Percentiles rank a stretch among this genome's conserved stretches.
Evolutionary conservation across 169 alveolate species (phyloP).

Genomic region (Plasmodium sp.): DNA sequence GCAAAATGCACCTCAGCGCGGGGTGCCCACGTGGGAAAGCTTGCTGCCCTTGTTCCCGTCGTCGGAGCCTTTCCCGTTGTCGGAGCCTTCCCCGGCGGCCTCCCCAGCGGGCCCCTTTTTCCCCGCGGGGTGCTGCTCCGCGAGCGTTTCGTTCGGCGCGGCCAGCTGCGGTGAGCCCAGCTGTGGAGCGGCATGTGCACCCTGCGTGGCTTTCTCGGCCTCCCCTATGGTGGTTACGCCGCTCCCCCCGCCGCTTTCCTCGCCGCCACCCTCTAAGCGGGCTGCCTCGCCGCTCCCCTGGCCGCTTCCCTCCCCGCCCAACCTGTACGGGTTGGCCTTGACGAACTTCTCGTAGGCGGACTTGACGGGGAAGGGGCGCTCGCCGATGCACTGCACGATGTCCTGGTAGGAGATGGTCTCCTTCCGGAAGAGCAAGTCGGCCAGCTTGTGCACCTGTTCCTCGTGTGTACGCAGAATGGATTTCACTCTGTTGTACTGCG

Average conservation of each 20-base stretch:
- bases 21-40: neutral
- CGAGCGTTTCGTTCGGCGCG: neutral
- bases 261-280: neutral
- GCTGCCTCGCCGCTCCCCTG: neutral
- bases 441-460: conserved; percentile 82
- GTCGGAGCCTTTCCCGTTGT: neutral
- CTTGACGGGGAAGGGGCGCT: conserved; percentile 83
- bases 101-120: neutral
- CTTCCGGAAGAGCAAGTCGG: conserved; percentile 82
- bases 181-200: neutral
- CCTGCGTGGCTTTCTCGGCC: neutral
- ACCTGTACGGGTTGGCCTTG: conserved; percentile 67
- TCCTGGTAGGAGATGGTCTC: conserved; percentile 90
- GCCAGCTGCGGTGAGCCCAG: neutral
- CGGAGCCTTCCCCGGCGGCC: neutral
- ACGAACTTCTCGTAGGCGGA: conserved; percentile 80
- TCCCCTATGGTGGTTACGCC: neutral
- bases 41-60: neutral
- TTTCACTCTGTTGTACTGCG: conserved; percentile 89
- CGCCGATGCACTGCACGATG: conserved; percentile 88
- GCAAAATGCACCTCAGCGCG: neutral
- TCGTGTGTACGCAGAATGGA: conserved; percentile 82
- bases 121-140: neutral
- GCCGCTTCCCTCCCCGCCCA: neutral
- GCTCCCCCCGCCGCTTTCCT: neutral